phyloP scores from a whole-genome alignment of 805 yeast species.

The Cyberlindnera galapagoensis region DNA sequence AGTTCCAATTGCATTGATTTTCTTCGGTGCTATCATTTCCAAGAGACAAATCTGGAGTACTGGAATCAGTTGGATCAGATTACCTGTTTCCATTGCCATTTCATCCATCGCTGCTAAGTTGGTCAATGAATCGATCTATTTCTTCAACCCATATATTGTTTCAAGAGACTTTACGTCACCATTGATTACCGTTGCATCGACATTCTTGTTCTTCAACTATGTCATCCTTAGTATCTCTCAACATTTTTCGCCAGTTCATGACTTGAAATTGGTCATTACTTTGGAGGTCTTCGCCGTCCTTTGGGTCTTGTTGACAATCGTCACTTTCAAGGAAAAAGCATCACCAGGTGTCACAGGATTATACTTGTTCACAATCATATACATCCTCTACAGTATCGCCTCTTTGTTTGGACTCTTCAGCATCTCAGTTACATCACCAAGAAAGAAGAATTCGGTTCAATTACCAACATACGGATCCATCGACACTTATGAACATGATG shows the following conservation, averaged over 20 bases:
- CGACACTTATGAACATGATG: conserved; percentile 2
- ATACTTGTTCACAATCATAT: conserved; percentile 41
- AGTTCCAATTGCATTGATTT: conserved; percentile 47
- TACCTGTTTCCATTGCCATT: conserved; percentile 49
- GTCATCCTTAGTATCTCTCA: conserved; percentile 38
- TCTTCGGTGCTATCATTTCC: conserved; percentile 41
- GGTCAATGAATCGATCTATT: conserved; percentile 34
- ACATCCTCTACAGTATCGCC: conserved; percentile 39
- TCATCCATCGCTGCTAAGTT: conserved; percentile 35
- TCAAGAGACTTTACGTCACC: conserved; percentile 46
- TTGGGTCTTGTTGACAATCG: conserved; percentile 51
- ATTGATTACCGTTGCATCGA: conserved; percentile 39
- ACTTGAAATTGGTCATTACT: conserved; percentile 52
- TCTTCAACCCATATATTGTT: conserved; percentile 42
- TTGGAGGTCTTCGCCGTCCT: conserved; percentile 46
- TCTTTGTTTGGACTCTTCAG: conserved; percentile 45
- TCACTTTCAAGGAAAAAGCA: conserved; percentile 42
- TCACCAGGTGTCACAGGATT: conserved; percentile 42
- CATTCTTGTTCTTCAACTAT: conserved; percentile 50
- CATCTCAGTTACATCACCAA: conserved; percentile 26
- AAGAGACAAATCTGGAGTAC: conserved; percentile 44
- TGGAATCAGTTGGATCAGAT: conserved; percentile 43
- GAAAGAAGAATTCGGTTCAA: conserved; percentile 1
- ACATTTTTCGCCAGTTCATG: conserved; percentile 40
- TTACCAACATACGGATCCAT: conserved; percentile 10